phyloP scores from a whole-genome alignment of 148 eudicot species.

The Rhododendron henanense region DNA sequence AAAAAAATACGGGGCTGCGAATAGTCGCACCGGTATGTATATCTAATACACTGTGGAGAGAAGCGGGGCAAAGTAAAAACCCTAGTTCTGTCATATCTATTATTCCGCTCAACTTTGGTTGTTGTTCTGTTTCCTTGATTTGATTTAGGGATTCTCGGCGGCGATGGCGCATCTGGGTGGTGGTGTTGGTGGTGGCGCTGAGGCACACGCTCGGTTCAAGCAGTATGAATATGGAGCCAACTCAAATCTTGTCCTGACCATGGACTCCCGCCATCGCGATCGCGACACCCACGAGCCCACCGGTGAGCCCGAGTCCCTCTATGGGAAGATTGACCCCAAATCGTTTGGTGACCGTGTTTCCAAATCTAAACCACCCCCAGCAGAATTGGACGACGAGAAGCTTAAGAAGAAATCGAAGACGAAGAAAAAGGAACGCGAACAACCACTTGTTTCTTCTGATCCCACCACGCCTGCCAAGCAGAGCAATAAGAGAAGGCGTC shows the following conservation, averaged over 20 bases:
- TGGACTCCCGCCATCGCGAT: conserved; percentile 57
- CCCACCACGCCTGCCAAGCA: conserved; percentile 20
- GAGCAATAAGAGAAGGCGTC: conserved; percentile 39
- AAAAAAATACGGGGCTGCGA: too few species aligned
- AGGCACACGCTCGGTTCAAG: conserved; percentile 83
- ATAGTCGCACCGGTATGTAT: too few species aligned
- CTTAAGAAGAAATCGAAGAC: conserved; percentile 30
- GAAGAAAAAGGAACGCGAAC: conserved; percentile 43
- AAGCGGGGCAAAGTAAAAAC: too few species aligned
- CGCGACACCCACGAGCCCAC: conserved; percentile 50
- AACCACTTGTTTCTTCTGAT: conserved; percentile 15
- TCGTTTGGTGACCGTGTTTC: conserved; percentile 49
- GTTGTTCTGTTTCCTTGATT: too few species aligned
- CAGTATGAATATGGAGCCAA: conserved; percentile 83
- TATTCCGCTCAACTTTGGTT: too few species aligned
- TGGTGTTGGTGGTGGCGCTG: conserved; percentile 57
- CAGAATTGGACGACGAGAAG: conserved; percentile 48
- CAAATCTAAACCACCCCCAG: conserved; percentile 34
- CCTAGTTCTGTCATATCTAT: too few species aligned
- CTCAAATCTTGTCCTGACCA: conserved; percentile 77
- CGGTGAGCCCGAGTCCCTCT: conserved; percentile 50
- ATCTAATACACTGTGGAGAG: too few species aligned
- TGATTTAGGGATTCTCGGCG: conserved; percentile 27
- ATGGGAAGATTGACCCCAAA: conserved; percentile 49
- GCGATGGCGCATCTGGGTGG: conserved; percentile 26